Conservation (phyloP, 345 rosid genomes). For the Bruguiera parviflora region DNA sequence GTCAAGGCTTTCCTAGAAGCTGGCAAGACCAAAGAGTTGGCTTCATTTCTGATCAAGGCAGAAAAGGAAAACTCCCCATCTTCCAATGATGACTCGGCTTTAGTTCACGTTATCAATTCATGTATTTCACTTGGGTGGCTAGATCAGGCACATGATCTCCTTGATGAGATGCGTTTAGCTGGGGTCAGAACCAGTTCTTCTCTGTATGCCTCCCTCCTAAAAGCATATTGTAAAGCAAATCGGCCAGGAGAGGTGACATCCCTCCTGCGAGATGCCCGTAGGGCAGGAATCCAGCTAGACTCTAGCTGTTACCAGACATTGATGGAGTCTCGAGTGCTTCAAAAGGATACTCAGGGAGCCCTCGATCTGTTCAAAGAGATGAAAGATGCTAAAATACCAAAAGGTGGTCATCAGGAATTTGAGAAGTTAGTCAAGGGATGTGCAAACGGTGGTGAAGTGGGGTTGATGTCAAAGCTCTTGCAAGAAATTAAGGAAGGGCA, state of each 20-base stretch:
- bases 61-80: constrained; percentile 67
- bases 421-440: constrained; percentile 68
- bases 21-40: constrained; percentile 67
- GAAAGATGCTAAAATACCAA: constrained; percentile 63
- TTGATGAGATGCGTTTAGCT: constrained; percentile 81
- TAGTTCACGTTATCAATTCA: constrained; percentile 62
- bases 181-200: constrained; percentile 68
- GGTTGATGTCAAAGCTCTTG: constrained; percentile 83
- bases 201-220: constrained; percentile 65
- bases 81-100: constrained; percentile 63
- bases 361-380: constrained; percentile 70
- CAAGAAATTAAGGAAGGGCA: constrained; percentile 78
- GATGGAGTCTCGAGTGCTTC: constrained; percentile 56
- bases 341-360: constrained; percentile 71
- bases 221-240: constrained; percentile 69
- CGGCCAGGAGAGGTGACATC: constrained; percentile 54
- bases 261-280: constrained; percentile 77
- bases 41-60: constrained; percentile 63
- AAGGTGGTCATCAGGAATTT: constrained; percentile 54
- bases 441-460: constrained; percentile 55
- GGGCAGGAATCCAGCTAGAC: constrained; percentile 87
- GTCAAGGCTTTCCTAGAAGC: constrained; percentile 76
- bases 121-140: constrained; percentile 88
- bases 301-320: constrained; percentile 69
- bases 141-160: constrained; percentile 88